Evolutionary conservation across 2,329 filamentous ascomycete species (phyloP).

Genomic region (Byssochlamys sp.): DNA sequence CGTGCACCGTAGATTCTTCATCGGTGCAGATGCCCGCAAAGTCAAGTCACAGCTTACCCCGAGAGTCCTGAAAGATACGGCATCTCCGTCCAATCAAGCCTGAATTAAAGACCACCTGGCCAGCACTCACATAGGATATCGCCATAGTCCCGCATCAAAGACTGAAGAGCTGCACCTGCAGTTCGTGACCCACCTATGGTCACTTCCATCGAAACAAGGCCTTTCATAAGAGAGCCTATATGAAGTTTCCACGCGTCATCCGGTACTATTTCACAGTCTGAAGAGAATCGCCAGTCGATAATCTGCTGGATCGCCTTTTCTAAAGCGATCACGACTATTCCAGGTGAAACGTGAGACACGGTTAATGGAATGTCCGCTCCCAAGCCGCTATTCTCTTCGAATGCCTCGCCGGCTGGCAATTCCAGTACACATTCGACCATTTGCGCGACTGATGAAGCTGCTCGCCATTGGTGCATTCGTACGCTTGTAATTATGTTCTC

Average conservation of each 20-base stretch:
- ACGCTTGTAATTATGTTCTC: not conserved
- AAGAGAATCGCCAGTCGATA: not conserved
- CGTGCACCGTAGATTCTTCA: too few species aligned
- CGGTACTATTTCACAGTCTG: not conserved
- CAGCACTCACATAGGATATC: not conserved
- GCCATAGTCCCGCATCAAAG: conserved; percentile 9
- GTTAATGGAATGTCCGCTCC: not conserved
- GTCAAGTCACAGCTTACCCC: too few species aligned
- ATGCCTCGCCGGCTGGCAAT: not conserved
- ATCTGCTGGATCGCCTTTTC: not conserved
- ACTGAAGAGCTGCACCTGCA: conserved; percentile 3
- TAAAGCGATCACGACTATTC: not conserved
- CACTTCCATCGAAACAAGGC: conserved; percentile 12
- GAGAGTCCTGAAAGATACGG: too few species aligned
- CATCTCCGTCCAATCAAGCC: not conserved
- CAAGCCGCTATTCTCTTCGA: not conserved
- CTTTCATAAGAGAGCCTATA: conserved; percentile 14
- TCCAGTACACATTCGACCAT: not conserved
- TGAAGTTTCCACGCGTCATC: conserved; percentile 4
- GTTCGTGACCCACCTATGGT: conserved; percentile 15
- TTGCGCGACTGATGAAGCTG: not conserved
- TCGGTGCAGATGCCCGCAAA: too few species aligned
- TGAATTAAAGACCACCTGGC: not conserved
- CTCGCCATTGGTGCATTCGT: not conserved
- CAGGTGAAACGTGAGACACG: not conserved